Evolutionary conservation across 495 filamentous ascomycete species (phyloP).

Genomic region (Sordaria brevicollis): DNA sequence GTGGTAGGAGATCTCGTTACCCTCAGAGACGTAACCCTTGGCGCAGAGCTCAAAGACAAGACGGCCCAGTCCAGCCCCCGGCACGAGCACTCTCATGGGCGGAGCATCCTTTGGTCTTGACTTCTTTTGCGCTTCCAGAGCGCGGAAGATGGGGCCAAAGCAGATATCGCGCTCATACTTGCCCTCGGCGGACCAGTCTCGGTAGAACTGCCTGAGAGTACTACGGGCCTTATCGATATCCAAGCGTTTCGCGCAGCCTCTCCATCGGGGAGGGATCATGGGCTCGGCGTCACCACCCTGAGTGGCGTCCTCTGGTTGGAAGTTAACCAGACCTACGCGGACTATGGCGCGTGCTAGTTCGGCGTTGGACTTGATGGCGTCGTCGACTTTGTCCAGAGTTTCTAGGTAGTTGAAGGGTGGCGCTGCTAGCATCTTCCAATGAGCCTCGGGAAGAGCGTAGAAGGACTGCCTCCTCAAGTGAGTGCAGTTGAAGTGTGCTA

Average conservation of each 20-base stretch:
- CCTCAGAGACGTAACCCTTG: constrained; percentile 67
- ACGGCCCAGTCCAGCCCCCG: constrained; percentile 81
- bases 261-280: constrained; percentile 43
- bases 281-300: constrained; percentile 15
- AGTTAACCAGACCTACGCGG: constrained; percentile 50
- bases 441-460: constrained; percentile 73
- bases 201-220: constrained; percentile 85
- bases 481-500: constrained; percentile 76
- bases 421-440: constrained; percentile 69
- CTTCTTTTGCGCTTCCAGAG: constrained; percentile 47
- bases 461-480: constrained; percentile 83
- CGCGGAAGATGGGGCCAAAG: constrained; percentile 59
- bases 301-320: constrained; percentile 27
- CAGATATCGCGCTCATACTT: constrained; percentile 59
- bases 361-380: constrained; percentile 81
- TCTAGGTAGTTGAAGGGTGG: constrained; percentile 75
- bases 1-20: constrained; percentile 95
- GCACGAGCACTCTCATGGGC: constrained; percentile 62
- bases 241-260: constrained; percentile 48
- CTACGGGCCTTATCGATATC: constrained; percentile 87
- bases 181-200: constrained; percentile 87
- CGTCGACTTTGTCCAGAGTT: constrained; percentile 66
- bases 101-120: constrained; percentile 11
- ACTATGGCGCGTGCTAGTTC: constrained; percentile 73
- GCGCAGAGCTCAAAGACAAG: constrained; percentile 75